Percentiles rank a stretch among this genome's conserved stretches.
Conservation (phyloP, 768 basidiomycete genomes). For the Mycena chlorophos region DNA sequence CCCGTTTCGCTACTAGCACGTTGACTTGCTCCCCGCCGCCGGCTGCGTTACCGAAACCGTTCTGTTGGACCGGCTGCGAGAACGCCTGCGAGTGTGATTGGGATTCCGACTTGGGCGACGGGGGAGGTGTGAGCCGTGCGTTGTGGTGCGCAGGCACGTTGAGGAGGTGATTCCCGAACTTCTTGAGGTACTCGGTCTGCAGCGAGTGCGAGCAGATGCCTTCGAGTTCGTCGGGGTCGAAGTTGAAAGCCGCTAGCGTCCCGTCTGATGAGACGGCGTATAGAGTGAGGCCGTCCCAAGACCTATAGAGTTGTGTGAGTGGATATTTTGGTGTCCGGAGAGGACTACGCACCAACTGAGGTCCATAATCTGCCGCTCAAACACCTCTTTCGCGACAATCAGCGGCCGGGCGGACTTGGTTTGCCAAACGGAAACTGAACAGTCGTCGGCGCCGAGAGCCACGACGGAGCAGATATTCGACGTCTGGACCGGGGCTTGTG, state of each 20-base stretch:
- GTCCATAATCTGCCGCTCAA: slow-evolving; percentile 94
- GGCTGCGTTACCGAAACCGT: slow-evolving; percentile 44
- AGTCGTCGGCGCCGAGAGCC: slow-evolving; percentile 91
- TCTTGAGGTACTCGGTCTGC: slow-evolving; percentile 77
- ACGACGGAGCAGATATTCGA: slow-evolving; percentile 89
- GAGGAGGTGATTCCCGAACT: slow-evolving; percentile 73
- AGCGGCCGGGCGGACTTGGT: slow-evolving; percentile 89
- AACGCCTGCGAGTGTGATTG: slow-evolving; percentile 35
- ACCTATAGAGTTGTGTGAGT: slow-evolving; percentile 57
- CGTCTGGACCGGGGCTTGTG: slow-evolving; percentile 63
- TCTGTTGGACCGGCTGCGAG: slow-evolving; percentile 21
- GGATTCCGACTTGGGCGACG: slow-evolving; percentile 42
- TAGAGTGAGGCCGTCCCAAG: slow-evolving; percentile 85
- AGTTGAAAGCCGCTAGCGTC: slow-evolving; percentile 85
- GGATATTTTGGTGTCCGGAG: background rate
- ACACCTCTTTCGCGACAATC: slow-evolving; percentile 91
- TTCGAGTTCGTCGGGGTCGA: slow-evolving; percentile 76
- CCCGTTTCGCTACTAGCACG: slow-evolving; percentile 73
- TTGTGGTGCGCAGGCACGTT: slow-evolving; percentile 66
- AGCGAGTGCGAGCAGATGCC: slow-evolving; percentile 74
- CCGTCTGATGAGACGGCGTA: slow-evolving; percentile 97
- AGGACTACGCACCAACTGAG: slow-evolving; percentile 74
- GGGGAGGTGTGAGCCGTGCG: slow-evolving; percentile 47
- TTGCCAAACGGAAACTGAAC: slow-evolving; percentile 94
- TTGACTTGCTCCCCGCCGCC: slow-evolving; percentile 63